Evolutionary conservation across 139 green algal genomes (phyloP).

Genomic region (Chlamydomonas eustigma): DNA sequence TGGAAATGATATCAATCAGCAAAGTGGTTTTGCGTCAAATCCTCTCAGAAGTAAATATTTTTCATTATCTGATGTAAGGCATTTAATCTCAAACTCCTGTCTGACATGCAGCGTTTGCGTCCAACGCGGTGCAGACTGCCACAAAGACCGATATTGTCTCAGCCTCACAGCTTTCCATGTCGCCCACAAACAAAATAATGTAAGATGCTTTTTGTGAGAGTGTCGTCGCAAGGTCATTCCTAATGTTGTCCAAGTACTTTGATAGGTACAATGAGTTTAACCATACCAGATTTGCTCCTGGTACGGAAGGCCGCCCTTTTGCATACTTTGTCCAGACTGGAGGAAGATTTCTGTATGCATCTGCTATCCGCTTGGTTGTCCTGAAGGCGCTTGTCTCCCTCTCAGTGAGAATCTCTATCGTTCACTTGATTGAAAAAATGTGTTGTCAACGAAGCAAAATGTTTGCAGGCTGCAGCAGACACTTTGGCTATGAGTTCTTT

Average conservation of each 20-base stretch:
- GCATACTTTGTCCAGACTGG: slow-evolving; percentile 96
- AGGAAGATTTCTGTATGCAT: slow-evolving; percentile 97
- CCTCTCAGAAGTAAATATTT: slow-evolving; percentile 9
- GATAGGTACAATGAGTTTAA: slow-evolving; percentile 23
- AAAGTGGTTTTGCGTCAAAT: not conserved
- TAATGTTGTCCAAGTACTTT: not conserved
- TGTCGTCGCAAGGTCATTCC: not conserved
- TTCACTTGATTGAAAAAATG: too few species aligned
- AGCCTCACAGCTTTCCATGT: slow-evolving; percentile 33
- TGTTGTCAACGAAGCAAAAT: too few species aligned
- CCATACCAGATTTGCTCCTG: slow-evolving; percentile 58
- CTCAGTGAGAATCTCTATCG: slow-evolving; percentile 77
- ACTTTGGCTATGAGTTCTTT: slow-evolving; percentile 90
- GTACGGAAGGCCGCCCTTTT: slow-evolving; percentile 83
- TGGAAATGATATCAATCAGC: not conserved
- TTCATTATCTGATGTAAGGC: not conserved
- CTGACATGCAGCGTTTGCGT: not conserved
- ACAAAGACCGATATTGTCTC: slow-evolving; percentile 8
- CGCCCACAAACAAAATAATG: slow-evolving; percentile 44
- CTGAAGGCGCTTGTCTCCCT: slow-evolving; percentile 97
- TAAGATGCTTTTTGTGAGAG: slow-evolving; percentile 18
- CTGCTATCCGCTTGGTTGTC: slow-evolving; percentile 85
- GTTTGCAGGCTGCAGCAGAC: slow-evolving; percentile 78
- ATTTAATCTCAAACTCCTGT: not conserved
- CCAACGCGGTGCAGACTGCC: not conserved